A percentile compares a stretch with the other conserved stretches of the same genome.
Conservation (phyloP, 164 flowering plant genomes). For the Paratinospora sagittata region DNA sequence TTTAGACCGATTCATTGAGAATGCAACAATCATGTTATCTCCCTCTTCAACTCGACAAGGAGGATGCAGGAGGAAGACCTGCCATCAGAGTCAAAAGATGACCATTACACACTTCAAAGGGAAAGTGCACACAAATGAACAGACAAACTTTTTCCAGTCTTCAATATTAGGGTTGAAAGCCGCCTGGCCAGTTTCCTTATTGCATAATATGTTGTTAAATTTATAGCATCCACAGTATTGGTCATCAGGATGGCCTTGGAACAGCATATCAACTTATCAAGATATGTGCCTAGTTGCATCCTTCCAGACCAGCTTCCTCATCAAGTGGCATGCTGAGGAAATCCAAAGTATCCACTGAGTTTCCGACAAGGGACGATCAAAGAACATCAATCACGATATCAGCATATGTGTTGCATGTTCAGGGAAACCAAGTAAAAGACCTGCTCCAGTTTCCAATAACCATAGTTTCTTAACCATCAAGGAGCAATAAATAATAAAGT, state of each 20-base stretch:
- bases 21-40: conserved; percentile 42
- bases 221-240: background rate
- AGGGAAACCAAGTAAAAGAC: background rate
- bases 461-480: background rate
- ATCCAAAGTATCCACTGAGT: background rate
- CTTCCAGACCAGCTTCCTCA: background rate
- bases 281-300: background rate
- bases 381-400: background rate
- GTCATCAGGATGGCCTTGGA: background rate
- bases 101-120: background rate
- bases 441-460: background rate
- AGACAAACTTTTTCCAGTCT: background rate
- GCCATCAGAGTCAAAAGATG: conserved; percentile 10
- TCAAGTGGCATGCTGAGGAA: too few species aligned
- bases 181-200: too few species aligned
- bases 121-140: background rate
- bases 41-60: conserved; percentile 42
- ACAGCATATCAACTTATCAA: background rate
- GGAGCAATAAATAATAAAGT: background rate
- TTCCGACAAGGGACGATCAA: background rate
- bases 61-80: conserved; percentile 85
- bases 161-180: background rate
- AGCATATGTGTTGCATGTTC: background rate
- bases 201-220: background rate
- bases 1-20: conserved; percentile 72